Base-by-base conservation (phyloP, 495 filamentous ascomycete genomes). In the Letharia columbiana region DNA sequence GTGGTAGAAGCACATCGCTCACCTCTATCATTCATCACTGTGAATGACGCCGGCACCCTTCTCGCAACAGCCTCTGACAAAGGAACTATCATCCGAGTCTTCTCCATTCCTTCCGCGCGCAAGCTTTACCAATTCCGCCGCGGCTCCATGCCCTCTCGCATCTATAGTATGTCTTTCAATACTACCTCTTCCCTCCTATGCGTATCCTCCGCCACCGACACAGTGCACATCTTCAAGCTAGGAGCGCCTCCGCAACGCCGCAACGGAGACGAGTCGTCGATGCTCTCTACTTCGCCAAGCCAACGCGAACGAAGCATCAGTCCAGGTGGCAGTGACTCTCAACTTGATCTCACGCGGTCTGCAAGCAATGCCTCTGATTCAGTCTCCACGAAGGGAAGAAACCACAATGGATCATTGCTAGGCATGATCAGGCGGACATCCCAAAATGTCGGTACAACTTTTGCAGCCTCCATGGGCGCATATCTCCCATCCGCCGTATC, bases 151-250 rank as follows among this genome's bases (percentile, higher is more conserved):
- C 94, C 94, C 0, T 90, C 91, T 5, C 86, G 89, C 31, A 98
- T 98, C 66, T 96, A 89, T 76, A 95, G 91, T 85, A 97, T 98
- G 94, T 94, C 91, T n/a, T 98, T 98, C 80, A 98, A 98, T 74
- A 84, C 91, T 20, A 92, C 89, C 42, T 95, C 91, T 6, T 94
- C 93, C 10, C 82, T 98, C 4, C 86, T 98, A 45, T 96, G 91
- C 71, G 92, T 98, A 63, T 97, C 93, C 17, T 97, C 93, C 13
- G 91, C 91, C 3, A 93, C 92, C 0, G 95, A 98, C 71, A 98
- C 94, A 17, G 89, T 98, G n/a, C 94, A 98, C 72, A 87, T 98
- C 60, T 98, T 98, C 77, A 91, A 92, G 52, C 79, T 98, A 54
- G 81, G 77, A 50, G 75, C 76, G 15, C 77, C 40, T 62, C 63